phyloP scores from a whole-genome alignment of 768 basidiomycete genomes.

The Solioccasus polychromus region DNA sequence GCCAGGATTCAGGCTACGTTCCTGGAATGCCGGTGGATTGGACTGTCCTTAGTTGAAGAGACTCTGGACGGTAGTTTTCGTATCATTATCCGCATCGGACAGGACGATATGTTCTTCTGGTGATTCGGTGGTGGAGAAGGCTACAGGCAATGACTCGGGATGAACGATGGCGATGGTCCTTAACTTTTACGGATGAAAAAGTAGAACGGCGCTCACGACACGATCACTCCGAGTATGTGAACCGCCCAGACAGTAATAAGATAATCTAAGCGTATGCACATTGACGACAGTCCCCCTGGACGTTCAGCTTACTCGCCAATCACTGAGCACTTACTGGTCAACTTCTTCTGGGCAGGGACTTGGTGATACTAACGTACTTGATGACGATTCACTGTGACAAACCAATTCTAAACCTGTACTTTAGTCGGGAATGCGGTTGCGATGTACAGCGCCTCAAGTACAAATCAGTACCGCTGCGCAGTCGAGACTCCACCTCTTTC shows the following conservation, averaged over 20 bases:
- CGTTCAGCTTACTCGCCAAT: slow-evolving; percentile 4
- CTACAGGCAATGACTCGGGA: slow-evolving; percentile 41
- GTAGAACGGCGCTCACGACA: slow-evolving; percentile 44
- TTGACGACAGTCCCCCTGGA: slow-evolving; percentile 22
- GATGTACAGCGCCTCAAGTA: too few species aligned
- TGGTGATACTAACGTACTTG: background rate
- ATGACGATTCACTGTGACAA: slow-evolving; percentile 6
- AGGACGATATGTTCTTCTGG: slow-evolving; percentile 44
- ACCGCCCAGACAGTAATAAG: slow-evolving; percentile 54
- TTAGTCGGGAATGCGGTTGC: slow-evolving; percentile 34
- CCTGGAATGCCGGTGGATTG: slow-evolving; percentile 39
- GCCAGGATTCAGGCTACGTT: slow-evolving; percentile 49
- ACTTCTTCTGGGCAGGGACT: slow-evolving; percentile 29
- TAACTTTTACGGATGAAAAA: background rate
- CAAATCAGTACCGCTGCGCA: background rate
- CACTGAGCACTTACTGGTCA: slow-evolving; percentile 25
- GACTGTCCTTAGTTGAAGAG: slow-evolving; percentile 49
- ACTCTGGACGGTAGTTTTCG: slow-evolving; percentile 39
- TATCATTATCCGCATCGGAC: slow-evolving; percentile 28
- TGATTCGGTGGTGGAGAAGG: slow-evolving; percentile 47
- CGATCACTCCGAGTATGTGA: slow-evolving; percentile 53
- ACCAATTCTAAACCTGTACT: slow-evolving; percentile 34
- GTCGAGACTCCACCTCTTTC: slow-evolving; percentile 33
- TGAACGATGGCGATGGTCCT: slow-evolving; percentile 45
- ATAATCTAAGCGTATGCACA: slow-evolving; percentile 43